Percentiles rank a stretch among this genome's conserved stretches.
These are phyloP conservation scores for Pseudophaeomoniella oleicola DNA, from an alignment of 2,329 filamentous ascomycete species.

Conservation along the genomic window DNA sequence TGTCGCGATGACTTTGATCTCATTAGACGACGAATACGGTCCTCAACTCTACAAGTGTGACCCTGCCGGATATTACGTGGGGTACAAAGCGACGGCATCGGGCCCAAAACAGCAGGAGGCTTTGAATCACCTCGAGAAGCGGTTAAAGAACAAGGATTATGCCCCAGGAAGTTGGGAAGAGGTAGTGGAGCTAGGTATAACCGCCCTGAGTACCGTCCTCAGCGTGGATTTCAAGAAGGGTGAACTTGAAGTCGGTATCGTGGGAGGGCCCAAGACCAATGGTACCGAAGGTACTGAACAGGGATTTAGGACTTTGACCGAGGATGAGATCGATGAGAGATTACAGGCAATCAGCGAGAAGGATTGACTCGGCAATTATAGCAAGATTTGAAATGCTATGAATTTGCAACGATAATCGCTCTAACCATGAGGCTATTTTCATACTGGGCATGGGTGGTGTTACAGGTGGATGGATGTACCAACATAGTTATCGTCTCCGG, in stretches of 20 bases:
- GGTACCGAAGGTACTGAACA: slow-evolving; percentile 69
- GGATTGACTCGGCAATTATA: too few species aligned
- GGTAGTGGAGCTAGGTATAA: slow-evolving; percentile 92
- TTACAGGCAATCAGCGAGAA: slow-evolving; percentile 97
- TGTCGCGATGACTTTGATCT: slow-evolving; percentile 88
- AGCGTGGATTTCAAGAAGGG: slow-evolving; percentile 99
- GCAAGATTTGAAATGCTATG: too few species aligned
- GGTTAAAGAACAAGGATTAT: slow-evolving; percentile 96
- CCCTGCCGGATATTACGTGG: slow-evolving; percentile 92
- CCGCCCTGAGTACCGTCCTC: slow-evolving; percentile 84
- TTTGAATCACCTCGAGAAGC: slow-evolving; percentile 97
- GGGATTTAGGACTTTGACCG: slow-evolving; percentile 75
- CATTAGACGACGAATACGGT: slow-evolving; percentile 79
- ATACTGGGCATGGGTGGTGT: background rate
- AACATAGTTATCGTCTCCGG: background rate
- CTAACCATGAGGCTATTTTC: too few species aligned
- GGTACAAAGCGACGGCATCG: slow-evolving; percentile 95
- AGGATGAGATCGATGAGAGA: slow-evolving; percentile 96
- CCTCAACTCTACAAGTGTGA: slow-evolving; percentile 98
- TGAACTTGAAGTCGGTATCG: slow-evolving; percentile 95
- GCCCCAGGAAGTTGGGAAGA: slow-evolving; percentile 93
- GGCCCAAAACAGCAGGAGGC: slow-evolving; percentile 98
- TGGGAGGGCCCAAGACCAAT: slow-evolving; percentile 70
- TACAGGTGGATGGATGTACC: background rate
- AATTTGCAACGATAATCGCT: too few species aligned